Evolutionary conservation across 352 stramenopile genomes (phyloP), one percentile per base, ranked within the genome.

Genomic region (Phytophthora crassamura): DNA sequence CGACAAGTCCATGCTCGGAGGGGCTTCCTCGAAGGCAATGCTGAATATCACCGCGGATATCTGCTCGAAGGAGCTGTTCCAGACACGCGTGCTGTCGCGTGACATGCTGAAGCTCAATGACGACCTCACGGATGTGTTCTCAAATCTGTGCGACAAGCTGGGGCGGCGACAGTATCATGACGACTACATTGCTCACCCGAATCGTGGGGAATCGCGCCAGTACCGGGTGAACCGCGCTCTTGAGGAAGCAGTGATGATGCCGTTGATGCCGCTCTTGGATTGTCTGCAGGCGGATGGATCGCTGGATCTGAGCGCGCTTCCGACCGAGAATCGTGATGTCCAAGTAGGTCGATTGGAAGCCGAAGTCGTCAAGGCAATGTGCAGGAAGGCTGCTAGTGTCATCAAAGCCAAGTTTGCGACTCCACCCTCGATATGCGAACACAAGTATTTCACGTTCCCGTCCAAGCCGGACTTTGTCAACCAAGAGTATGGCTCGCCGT

Each of bases 81-180:
- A 68, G 18, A 67, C 68, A 7, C 75, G 64, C 14, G 61, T 80
- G 2, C 42, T 80, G 8, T 80, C 75, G 9, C 58, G 68, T 1
- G 72, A 78, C 14, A 54, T 78, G 28, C 46, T 80, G 10, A 71
- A 59, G 10, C 36, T 80, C n/a, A 69, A 64, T 11, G 65, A 78
- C 25, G 75, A 78, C 16, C 33, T 79, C 14, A 63, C 66, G 0
- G 67, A 73, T 15, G 45, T 67, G 8, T 77, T 79, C 22, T 64
- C 69, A 3, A 14, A 53, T 10, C 59, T 82, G 11, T 82, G 74
- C 42, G 65, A 77, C 25, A 39, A 10, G 15, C 52, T 82, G 8
- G 56, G 34, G 2, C 63, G 51, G 0, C 66, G 62, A 11, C 50
- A 56, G 22, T 52, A 34, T 40, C 47, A 64, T 35, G 60, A 78